Evolutionary conservation across 371 early-diverging fungal species (phyloP), one percentile per base, ranked within the genome.

Genomic region (Rhizopus delemar): DNA sequence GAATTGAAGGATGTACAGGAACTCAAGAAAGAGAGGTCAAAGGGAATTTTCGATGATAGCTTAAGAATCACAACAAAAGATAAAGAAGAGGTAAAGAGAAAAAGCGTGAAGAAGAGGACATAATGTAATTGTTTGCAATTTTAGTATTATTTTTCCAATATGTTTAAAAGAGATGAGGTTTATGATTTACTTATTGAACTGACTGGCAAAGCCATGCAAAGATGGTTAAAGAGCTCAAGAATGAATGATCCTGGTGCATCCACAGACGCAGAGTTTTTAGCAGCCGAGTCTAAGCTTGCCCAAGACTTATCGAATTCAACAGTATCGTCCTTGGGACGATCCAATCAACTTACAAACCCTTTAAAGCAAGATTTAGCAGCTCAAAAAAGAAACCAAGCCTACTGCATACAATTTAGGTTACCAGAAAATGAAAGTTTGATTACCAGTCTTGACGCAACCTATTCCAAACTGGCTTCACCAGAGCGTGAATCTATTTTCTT

Each of bases 101-200:
- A 6, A 11, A 36, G 3, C 29, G 29, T 3, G 12, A 41, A 8
- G 0, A 2, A 31, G 9, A 33, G n/a, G 6, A 43, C 8, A 29
- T 15, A 46, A 29, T 41, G 41, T n/a, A 41, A 34, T 15, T 4
- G 6, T 31, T 39, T 46, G 7, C 45, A 43, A 22, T 48, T 36
- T 48, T 71, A 88, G 89, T 86, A 91, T 73, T 68, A 87, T 51
- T 92, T 98, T 62, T 88, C 93, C 11, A 98, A 97, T 57, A 83
- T 98, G 69, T 97, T 98, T 72, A 88, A 87, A 57, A 86, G 99
- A 43, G 97, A 98, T 67, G 96, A 69, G 39, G 62, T 95, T 7
- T 97, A 87, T 66, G 96, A 96, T 50, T 73, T 97, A 39, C 74
- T 98, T 29, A 89, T 94, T 36, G 92, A 96, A 59, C 74, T 98